A percentile compares a stretch with the other conserved stretches of the same genome.
Evolutionary conservation across 352 stramenopile genomes (phyloP).

Genomic region (Phytopythium delawarense): DNA sequence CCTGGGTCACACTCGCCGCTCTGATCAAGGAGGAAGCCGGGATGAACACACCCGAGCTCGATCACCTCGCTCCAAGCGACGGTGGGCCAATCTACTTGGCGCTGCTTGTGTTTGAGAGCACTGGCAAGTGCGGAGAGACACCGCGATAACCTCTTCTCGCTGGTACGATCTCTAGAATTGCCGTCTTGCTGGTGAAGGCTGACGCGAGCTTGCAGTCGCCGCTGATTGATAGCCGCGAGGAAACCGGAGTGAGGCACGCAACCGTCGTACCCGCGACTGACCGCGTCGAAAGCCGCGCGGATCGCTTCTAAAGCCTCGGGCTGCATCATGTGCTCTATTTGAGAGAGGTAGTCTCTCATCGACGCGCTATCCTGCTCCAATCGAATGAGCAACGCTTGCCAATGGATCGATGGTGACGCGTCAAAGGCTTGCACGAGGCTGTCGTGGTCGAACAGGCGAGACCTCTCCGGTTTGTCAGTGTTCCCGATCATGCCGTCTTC

Average conservation of each 20-base stretch:
- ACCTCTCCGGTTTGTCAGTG: conserved; percentile 5
- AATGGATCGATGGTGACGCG: conserved; percentile 33
- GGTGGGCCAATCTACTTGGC: not conserved
- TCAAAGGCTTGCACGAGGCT: conserved; percentile 22
- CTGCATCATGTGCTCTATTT: conserved; percentile 22
- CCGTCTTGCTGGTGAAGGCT: not conserved
- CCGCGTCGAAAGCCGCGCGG: conserved; percentile 24
- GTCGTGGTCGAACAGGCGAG: conserved; percentile 11
- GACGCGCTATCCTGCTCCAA: conserved; percentile 31
- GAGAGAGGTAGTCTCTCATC: conserved; percentile 31
- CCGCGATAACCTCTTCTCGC: not conserved
- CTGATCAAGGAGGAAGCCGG: not conserved
- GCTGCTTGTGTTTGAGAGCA: not conserved
- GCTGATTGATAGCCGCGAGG: conserved; percentile 20
- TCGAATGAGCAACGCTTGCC: conserved; percentile 53
- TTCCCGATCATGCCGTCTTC: not conserved
- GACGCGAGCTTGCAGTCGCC: not conserved
- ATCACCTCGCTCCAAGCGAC: conserved; percentile 34
- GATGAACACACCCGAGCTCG: conserved; percentile 9
- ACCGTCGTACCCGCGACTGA: conserved; percentile 41
- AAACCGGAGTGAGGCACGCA: conserved; percentile 39
- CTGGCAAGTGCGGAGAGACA: not conserved
- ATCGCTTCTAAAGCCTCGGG: conserved; percentile 18
- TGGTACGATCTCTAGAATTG: not conserved
- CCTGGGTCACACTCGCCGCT: not conserved